A percentile compares a stretch with the other conserved stretches of the same genome.
Evolutionary conservation across 495 filamentous ascomycete genomes (phyloP).

Genomic region (Rusavskia elegans): DNA sequence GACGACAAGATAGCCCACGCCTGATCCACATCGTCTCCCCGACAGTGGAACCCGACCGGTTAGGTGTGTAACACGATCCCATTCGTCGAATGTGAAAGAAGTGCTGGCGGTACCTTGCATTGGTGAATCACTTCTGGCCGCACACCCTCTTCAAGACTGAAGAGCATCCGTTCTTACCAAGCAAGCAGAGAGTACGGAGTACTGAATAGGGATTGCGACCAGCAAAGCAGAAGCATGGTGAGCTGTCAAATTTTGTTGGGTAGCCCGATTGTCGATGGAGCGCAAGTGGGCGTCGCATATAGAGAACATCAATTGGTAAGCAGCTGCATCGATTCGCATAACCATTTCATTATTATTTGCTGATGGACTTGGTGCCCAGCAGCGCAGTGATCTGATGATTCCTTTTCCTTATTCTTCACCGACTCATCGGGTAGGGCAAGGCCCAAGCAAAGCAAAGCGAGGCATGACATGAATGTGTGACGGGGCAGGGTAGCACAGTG

Average conservation of each 20-base stretch:
- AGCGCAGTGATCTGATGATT: not conserved
- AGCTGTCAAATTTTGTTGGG: not conserved
- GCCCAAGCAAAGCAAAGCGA: too few species aligned
- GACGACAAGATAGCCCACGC: not conserved
- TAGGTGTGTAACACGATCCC: not conserved
- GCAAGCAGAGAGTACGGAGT: too few species aligned
- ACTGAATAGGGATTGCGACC: too few species aligned
- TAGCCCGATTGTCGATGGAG: not conserved
- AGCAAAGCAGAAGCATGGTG: not conserved
- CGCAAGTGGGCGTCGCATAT: not conserved
- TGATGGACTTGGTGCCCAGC: not conserved
- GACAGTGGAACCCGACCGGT: not conserved
- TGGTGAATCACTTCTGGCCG: too few species aligned
- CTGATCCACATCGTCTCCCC: not conserved
- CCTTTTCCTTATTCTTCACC: too few species aligned
- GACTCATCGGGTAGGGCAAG: too few species aligned
- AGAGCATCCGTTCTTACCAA: too few species aligned
- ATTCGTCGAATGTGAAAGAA: not conserved
- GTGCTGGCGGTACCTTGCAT: not conserved
- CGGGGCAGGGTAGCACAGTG: too few species aligned
- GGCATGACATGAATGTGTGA: too few species aligned
- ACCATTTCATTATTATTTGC: not conserved
- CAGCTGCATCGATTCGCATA: not conserved
- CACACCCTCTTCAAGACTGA: not conserved
- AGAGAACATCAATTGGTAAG: not conserved